phyloP scores from a whole-genome alignment of 2,329 filamentous ascomycete genomes.

The Penicillium capsulatum region DNA sequence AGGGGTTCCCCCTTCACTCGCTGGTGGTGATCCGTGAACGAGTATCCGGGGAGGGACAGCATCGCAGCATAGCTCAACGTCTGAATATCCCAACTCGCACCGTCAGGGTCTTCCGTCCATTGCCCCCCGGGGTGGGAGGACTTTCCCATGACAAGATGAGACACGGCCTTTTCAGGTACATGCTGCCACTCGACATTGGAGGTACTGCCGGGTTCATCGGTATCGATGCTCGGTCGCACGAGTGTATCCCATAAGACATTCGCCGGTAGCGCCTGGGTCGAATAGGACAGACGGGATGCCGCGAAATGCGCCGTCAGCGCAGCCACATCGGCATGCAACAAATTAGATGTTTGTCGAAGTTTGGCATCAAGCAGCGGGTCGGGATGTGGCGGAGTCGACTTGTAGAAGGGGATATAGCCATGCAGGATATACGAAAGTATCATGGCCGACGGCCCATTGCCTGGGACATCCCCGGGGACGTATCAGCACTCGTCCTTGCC shows the following conservation, averaged over 20 bases:
- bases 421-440: conserved; percentile 61
- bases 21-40: conserved; percentile 52
- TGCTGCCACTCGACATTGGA: conserved; percentile 54
- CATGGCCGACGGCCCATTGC: conserved; percentile 59
- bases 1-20: conserved; percentile 40
- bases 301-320: conserved; percentile 55
- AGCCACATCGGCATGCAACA: conserved; percentile 48
- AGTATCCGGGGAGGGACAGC: conserved; percentile 58
- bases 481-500: neutral
- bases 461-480: conserved; percentile 32
- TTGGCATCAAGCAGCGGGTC: conserved; percentile 56
- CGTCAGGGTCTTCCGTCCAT: conserved; percentile 54
- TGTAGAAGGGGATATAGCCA: conserved; percentile 57
- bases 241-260: conserved; percentile 59
- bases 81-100: conserved; percentile 54
- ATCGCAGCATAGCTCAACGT: conserved; percentile 60
- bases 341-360: conserved; percentile 44
- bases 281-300: conserved; percentile 56
- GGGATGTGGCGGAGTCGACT: conserved; percentile 49
- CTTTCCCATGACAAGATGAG: conserved; percentile 54
- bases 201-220: conserved; percentile 48
- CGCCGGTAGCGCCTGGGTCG: conserved; percentile 57
- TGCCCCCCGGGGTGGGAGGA: conserved; percentile 53
- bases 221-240: conserved; percentile 56
- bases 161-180: conserved; percentile 48